Evolutionary conservation across 108 stramenopile genomes (phyloP), one percentile per base, ranked within the genome.

Genomic region (Fragilariopsis cylindrus): DNA sequence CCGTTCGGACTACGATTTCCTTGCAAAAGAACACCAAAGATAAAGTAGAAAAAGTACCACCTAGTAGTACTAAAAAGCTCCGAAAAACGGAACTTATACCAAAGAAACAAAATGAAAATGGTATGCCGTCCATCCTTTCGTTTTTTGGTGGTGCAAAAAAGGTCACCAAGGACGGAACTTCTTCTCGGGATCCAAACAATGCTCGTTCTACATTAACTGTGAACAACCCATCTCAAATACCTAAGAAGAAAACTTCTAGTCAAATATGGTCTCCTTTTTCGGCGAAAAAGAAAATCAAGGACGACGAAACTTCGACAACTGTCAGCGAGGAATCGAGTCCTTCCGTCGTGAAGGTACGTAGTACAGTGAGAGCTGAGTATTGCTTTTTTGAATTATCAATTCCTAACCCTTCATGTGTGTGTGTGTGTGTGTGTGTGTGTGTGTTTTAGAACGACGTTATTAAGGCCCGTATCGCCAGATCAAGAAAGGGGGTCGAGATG

Each of bases 91-190:
- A 50, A 21, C 49, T 68, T 9, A 65, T 68, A 18, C 67, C 67
- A 47, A 68, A 68, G 30, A 18, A 12, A 18, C 13, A 50, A 21
- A 48, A 8, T 7, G 67, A 0, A 11, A 21, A 13, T n/a, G 67
- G 67, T 39, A 50, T 50, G 49, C 68, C 75, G 7, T 76, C 75
- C 3, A 76, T 76, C 46, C 52, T 76, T 8, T 68, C 66, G 5
- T 76, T 76, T 63, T 69, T 76, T 54, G 75, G 75, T 57, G 66
- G 54, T 8, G 53, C 75, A 12, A 76, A 47, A 39, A 68, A 68
- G 42, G 48, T 42, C 12, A n/a, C 15, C 45, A 8, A 19, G 49
- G 67, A 68, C 4, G 67, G 50, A 39, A 52, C 48, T 21, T 39
- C 30, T 41, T 39, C 30, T 41, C 55, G 50, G 2, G 56, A 57